Base-by-base conservation (phyloP, 2,329 filamentous ascomycete species). In the Gnomoniopsis smithogilvyi region DNA sequence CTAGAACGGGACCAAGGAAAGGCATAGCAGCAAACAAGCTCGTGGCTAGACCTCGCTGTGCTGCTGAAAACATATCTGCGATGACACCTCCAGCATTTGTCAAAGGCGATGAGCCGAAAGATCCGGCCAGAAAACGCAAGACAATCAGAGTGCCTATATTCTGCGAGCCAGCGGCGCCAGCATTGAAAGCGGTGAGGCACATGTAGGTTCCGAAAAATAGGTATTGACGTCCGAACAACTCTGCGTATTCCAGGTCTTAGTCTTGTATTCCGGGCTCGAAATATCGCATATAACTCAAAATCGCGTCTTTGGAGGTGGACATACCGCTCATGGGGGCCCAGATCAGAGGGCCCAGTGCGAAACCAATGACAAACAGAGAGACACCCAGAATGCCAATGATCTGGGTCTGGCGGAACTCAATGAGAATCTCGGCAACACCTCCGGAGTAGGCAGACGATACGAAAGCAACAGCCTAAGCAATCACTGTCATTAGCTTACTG, bases 111-210 rank as follows among this genome's bases (percentile, higher is more conserved):
- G 83, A 83, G 4, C 84, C 86, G 65, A 87, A 87, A 8, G 81
- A 72, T 43, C 86, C 85, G 22, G 83, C 82, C 54, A 91, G 81
- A 73, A 90, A 90, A n/a, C 88, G 82, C 43, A 89, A 76, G n/a
- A 89, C 78, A 34, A 91, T 73, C 2, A 91, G 74, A 1, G 82
- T 81, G 51, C 75, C 75, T 61, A 87, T 84, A 64, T 81, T 85
- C 58, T 82, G 73, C 0, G 81, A 74, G 10, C 80, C 86, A 1
- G 84, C 81, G 19, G 77, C 78, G 4, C 78, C 86, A 22, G 80
- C 84, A 64, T 83, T 87, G 68, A 90, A 90, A 1, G 79, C 80
- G 1, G 82, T 81, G 59, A 89, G 77, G 14, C 77, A 75, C 56
- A 79, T 70, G 65, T 86, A 87, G 3, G 83, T 86, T 56, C 77